phyloP scores from a whole-genome alignment of 1,139 yeast genomes.

The Sugiyamaella novakii region DNA sequence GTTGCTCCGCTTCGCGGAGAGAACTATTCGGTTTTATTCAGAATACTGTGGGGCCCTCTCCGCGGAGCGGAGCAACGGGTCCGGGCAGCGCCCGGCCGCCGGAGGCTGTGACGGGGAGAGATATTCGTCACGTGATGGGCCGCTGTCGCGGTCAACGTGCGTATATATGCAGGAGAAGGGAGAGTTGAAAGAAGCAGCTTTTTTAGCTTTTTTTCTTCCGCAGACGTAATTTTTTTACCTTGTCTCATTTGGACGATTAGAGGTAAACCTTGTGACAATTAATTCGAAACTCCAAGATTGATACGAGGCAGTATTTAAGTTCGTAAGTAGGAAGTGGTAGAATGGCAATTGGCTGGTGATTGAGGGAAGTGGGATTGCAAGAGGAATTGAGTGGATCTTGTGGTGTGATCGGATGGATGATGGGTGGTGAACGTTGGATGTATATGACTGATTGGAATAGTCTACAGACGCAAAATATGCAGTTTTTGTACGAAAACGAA shows the following conservation, averaged over 20 bases:
- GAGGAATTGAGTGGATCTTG: too few species aligned
- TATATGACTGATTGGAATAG: constrained; percentile 3
- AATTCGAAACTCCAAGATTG: constrained; percentile 2
- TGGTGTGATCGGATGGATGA: neutral
- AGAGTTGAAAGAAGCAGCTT: constrained; percentile 5
- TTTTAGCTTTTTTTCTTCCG: constrained; percentile 2
- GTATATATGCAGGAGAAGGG: neutral
- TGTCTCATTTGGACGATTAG: constrained; percentile 10
- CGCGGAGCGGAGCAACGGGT: too few species aligned
- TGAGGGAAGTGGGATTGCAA: neutral
- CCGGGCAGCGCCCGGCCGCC: constrained; percentile 17
- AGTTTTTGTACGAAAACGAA: too few species aligned
- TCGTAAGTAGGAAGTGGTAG: constrained; percentile 4
- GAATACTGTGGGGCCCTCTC: too few species aligned
- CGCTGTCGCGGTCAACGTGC: too few species aligned
- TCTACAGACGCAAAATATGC: too few species aligned
- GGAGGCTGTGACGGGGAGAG: neutral
- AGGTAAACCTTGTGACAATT: constrained; percentile 11
- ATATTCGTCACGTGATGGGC: neutral
- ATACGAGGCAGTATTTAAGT: neutral
- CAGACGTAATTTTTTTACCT: constrained; percentile 13
- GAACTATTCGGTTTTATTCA: neutral
- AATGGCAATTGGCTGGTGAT: neutral
- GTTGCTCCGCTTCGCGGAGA: constrained; percentile 2
- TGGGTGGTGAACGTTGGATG: neutral